Evolutionary conservation across 495 filamentous ascomycete species (phyloP), one percentile per base, ranked within the genome.

Genomic region (Penicillium alfredii): DNA sequence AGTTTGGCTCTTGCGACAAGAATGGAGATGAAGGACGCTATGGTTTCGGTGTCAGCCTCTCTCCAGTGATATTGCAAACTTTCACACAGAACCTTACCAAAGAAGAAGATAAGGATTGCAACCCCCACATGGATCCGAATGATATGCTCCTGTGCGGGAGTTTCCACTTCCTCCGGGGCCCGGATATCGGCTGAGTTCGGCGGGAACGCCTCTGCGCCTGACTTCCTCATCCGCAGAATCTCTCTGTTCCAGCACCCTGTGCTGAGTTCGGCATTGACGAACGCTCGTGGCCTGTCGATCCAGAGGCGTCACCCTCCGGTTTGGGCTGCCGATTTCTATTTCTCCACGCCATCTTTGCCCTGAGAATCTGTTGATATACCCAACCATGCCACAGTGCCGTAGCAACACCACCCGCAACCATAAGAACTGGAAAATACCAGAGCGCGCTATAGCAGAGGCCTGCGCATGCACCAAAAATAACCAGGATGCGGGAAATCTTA

Each of bases 381-480:
- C 69, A 63, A 33, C 71, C 56, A 57, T 90, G 85, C 64, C 77
- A 84, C 6, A 74, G 24, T 0, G 78, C 53, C 0, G 80, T 78
- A 1, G 63, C 58, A 9, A 71, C 3, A 19, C 80, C 62, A 0
- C 78, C 84, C 9, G 63, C 61, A 8, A 78, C 36, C 71, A 90
- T 81, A 6, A 93, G 48, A 1, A 84, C 53, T 0, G 86, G 86
- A 44, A 88, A 90, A 49, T 88, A 93, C 86, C 84, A 93, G 0
- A 89, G 60, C 0, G 84, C 77, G 37, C 76, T 87, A 44, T 90
- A 88, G 26, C 82, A 70, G 55, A 90, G 59, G 4, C 84, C 86
- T 0, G 80, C 81, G 3, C 72, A 64, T 13, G 66, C 86, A 10
- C 74, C 75, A n/a, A 86, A 49, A 36, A 86, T 77, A 1, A 93